Conservation (phyloP, 805 yeast species). For the Komagataella phaffii region DNA sequence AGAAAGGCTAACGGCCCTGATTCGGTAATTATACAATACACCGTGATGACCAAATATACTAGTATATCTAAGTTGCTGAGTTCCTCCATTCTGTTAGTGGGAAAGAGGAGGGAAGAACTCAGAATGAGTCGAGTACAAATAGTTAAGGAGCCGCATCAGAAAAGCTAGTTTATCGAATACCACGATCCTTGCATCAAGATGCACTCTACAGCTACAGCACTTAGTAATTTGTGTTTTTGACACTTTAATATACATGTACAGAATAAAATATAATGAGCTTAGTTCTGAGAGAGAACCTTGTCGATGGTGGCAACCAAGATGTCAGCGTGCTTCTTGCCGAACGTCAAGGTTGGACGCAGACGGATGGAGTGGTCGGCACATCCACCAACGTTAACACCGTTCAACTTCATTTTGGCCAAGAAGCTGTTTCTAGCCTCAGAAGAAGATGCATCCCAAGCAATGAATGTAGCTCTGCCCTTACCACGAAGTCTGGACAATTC, state of each 20-base stretch:
- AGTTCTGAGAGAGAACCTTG: constrained; percentile 14
- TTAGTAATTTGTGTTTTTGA: not conserved
- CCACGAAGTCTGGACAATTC: constrained; percentile 43
- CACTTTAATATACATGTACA: not conserved
- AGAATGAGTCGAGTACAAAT: not conserved
- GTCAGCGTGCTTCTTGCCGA: constrained; percentile 50
- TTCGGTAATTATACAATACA: not conserved
- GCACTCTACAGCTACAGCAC: not conserved
- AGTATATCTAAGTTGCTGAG: constrained; percentile 15
- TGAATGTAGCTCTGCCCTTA: constrained; percentile 47
- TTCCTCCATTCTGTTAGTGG: constrained; percentile 13
- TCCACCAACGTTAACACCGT: constrained; percentile 57
- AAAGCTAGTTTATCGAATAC: not conserved
- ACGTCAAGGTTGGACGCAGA: constrained; percentile 53
- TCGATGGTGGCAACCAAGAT: constrained; percentile 29
- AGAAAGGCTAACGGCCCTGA: constrained; percentile 2
- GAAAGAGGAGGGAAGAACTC: not conserved
- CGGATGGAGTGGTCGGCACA: constrained; percentile 48
- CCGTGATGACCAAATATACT: constrained; percentile 11
- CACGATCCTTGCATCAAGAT: not conserved
- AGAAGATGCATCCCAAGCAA: constrained; percentile 46
- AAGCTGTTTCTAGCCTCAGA: constrained; percentile 31
- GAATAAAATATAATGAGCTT: not conserved
- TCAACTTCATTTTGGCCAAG: constrained; percentile 27
- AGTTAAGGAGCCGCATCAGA: not conserved